A percentile compares a stretch with the other conserved stretches of the same genome.
These are phyloP conservation scores for Yamadazyma diddensiae DNA, from an alignment of 1,139 yeast species.

Conservation along the genomic window DNA sequence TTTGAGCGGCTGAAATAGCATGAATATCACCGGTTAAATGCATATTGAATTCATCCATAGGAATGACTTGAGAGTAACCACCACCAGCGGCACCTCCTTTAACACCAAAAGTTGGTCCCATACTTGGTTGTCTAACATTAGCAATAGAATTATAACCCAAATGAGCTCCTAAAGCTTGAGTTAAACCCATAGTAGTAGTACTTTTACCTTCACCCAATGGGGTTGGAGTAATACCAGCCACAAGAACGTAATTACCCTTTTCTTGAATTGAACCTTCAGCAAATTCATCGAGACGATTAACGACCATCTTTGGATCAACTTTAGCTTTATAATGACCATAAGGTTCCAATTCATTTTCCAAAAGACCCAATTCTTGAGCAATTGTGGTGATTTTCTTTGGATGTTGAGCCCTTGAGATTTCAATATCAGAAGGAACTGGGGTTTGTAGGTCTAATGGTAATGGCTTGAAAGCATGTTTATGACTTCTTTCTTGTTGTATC, in stretches of 20 bases:
- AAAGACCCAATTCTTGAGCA: constrained; percentile 64
- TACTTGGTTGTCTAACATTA: constrained; percentile 79
- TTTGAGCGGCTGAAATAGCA: constrained; percentile 78
- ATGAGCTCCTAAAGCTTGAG: constrained; percentile 79
- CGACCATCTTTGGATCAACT: constrained; percentile 53
- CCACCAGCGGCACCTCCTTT: constrained; percentile 93
- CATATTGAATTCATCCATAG: constrained; percentile 86
- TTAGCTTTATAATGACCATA: constrained; percentile 77
- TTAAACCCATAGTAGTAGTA: constrained; percentile 76
- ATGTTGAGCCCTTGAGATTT: constrained; percentile 66
- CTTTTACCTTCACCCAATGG: constrained; percentile 84
- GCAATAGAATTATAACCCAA: constrained; percentile 68
- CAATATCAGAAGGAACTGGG: constrained; percentile 79
- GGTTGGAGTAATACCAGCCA: constrained; percentile 81
- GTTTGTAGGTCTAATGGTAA: constrained; percentile 45
- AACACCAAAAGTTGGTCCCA: constrained; percentile 88
- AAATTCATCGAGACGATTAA: constrained; percentile 55
- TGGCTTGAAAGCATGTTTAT: constrained; percentile 44
- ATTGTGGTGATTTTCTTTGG: constrained; percentile 65
- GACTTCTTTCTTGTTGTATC: constrained; percentile 47
- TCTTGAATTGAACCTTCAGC: constrained; percentile 44
- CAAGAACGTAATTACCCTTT: constrained; percentile 64
- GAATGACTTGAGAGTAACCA: constrained; percentile 81
- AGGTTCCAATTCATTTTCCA: constrained; percentile 62
- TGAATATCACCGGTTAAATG: constrained; percentile 85